Percentiles rank a stretch among this genome's conserved stretches.
These are phyloP conservation scores for Fusarium bactridioides DNA, from an alignment of 2,329 filamentous ascomycete genomes.

Conservation along the genomic window DNA sequence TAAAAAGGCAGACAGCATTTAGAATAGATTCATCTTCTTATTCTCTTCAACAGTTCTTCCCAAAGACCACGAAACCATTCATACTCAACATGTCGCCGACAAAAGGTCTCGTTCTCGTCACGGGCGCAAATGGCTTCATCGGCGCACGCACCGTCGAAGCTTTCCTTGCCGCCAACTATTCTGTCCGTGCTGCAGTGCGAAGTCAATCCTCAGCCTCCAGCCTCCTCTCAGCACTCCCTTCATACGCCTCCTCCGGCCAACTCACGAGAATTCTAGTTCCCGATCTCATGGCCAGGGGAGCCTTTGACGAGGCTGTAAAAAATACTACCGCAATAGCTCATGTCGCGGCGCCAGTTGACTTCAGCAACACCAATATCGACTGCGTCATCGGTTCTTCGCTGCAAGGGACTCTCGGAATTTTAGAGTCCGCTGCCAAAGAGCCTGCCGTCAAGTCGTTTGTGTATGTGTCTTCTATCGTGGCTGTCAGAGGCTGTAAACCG, in stretches of 20 bases:
- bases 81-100: not conserved
- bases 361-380: constrained; percentile 5
- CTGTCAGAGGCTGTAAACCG: not conserved
- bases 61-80: no score
- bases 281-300: not conserved
- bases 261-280: not conserved
- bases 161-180: constrained; percentile 4
- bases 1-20: not conserved
- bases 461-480: constrained; percentile 7
- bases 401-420: constrained; percentile 1
- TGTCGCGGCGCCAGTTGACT: constrained; percentile 5
- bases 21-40: no score
- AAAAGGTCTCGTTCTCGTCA: constrained; percentile 12
- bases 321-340: not conserved
- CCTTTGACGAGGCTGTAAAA: constrained; percentile 4
- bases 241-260: not conserved
- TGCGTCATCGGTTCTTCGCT: constrained; percentile 11
- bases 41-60: not conserved
- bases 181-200: constrained; percentile 5
- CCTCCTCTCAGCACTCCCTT: not conserved
- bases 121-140: constrained; percentile 19
- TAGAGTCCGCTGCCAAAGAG: constrained; percentile 1
- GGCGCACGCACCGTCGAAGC: constrained; percentile 13
- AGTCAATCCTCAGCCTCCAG: constrained; percentile 1
- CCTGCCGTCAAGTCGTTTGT: not conserved